Percentiles rank a stretch among this genome's conserved stretches.
These are phyloP conservation scores for Verticillium alfalfae DNA, from an alignment of 2,329 filamentous ascomycete genomes.

Conservation along the genomic window DNA sequence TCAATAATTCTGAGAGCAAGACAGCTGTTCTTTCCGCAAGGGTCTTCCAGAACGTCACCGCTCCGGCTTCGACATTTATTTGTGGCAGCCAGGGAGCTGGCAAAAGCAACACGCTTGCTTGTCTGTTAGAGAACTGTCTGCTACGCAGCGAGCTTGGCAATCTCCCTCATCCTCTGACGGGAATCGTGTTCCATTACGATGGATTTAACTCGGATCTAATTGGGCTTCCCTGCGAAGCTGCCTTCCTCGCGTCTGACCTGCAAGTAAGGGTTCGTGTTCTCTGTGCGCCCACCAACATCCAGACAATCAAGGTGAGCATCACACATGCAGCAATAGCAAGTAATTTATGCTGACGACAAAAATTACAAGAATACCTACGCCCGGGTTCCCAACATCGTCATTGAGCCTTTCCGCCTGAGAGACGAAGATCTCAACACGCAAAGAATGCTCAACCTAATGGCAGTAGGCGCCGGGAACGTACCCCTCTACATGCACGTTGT, in stretches of 20 bases:
- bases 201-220: conserved; percentile 41
- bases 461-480: conserved; percentile 33
- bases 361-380: conserved; percentile 31
- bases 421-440: conserved; percentile 49
- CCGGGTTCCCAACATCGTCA: conserved; percentile 32
- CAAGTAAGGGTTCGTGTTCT: conserved; percentile 45
- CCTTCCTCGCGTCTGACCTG: conserved; percentile 40
- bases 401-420: conserved; percentile 46
- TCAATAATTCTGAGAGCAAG: not conserved
- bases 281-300: conserved; percentile 47
- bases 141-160: conserved; percentile 35
- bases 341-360: not conserved
- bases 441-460: conserved; percentile 57
- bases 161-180: conserved; percentile 48
- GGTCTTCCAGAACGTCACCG: conserved; percentile 38
- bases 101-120: conserved; percentile 57
- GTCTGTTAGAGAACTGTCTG: conserved; percentile 52
- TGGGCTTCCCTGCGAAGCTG: conserved; percentile 53
- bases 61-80: conserved; percentile 55
- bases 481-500: conserved; percentile 56
- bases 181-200: conserved; percentile 62
- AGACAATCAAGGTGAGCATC: conserved; percentile 18
- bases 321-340: too few relatives aligned
- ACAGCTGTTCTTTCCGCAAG: conserved; percentile 11
- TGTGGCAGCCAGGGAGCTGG: conserved; percentile 61